phyloP scores from a whole-genome alignment of 2,329 filamentous ascomycete species.

The Aspergillus piperis region DNA sequence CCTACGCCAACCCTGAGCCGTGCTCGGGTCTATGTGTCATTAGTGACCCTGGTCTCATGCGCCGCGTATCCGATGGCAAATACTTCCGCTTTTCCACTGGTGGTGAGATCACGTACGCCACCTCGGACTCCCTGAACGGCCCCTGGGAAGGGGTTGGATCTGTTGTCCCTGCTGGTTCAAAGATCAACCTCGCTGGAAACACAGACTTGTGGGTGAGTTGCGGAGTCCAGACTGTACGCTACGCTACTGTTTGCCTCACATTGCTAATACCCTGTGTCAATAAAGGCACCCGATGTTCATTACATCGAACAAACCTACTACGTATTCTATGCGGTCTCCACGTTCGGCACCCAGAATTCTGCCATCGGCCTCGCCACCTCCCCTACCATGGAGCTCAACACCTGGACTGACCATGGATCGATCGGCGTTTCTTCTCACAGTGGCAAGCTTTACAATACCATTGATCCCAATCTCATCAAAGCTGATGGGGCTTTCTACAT shows the following conservation, averaged over 20 bases:
- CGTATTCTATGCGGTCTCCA: conserved; percentile 65
- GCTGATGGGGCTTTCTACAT: conserved; percentile 49
- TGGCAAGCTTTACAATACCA: conserved; percentile 57
- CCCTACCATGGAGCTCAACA: conserved; percentile 39
- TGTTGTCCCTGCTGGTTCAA: conserved; percentile 48
- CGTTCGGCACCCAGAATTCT: conserved; percentile 62
- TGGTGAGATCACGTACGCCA: conserved; percentile 52
- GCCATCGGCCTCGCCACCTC: conserved; percentile 62
- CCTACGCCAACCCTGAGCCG: conserved; percentile 33
- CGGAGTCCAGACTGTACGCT: neutral
- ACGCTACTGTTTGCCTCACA: neutral
- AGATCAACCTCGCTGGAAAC: conserved; percentile 48
- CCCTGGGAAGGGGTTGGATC: conserved; percentile 54
- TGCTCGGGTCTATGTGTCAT: conserved; percentile 37
- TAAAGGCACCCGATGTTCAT: conserved; percentile 63
- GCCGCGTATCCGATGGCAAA: conserved; percentile 49
- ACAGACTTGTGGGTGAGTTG: conserved; percentile 52
- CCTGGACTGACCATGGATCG: conserved; percentile 38
- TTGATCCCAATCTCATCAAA: conserved; percentile 59
- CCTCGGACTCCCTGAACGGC: conserved; percentile 48
- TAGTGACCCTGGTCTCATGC: conserved; percentile 54
- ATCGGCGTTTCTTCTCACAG: conserved; percentile 41
- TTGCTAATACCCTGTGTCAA: neutral
- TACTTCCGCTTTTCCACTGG: conserved; percentile 59
- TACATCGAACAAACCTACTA: conserved; percentile 61